A percentile compares a stretch with the other conserved stretches of the same genome.
These are phyloP conservation scores for Ochetophila trinervis DNA, from an alignment of 306 rosid genomes.

Conservation along the genomic window DNA sequence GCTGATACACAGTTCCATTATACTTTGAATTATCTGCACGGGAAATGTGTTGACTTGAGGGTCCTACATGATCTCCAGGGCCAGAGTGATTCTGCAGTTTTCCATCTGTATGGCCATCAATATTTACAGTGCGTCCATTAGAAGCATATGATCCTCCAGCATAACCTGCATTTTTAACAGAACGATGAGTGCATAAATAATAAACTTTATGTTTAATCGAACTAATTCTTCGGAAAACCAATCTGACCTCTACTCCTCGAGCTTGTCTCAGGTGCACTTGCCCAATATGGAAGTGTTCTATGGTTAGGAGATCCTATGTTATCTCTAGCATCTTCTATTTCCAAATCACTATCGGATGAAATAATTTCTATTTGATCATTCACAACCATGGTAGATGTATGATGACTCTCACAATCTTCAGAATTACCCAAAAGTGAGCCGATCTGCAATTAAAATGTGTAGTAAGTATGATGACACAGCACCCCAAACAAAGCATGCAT, in stretches of 20 bases:
- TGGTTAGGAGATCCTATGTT: slow-evolving; percentile 18
- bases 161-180: slow-evolving; percentile 30
- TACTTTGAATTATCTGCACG: slow-evolving; percentile 30
- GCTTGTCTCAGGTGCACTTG: slow-evolving; percentile 29
- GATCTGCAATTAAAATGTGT: slow-evolving; percentile 40
- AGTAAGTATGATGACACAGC: slow-evolving; percentile 21
- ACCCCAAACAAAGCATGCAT: slow-evolving; percentile 11
- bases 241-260: slow-evolving; percentile 47
- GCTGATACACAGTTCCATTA: slow-evolving; percentile 46
- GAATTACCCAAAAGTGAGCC: slow-evolving; percentile 35
- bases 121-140: slow-evolving; percentile 34
- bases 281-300: slow-evolving; percentile 67
- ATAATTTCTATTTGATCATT: slow-evolving; percentile 49
- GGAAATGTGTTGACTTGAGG: slow-evolving; percentile 30
- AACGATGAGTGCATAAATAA: slow-evolving; percentile 24
- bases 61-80: slow-evolving; percentile 37
- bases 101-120: slow-evolving; percentile 34
- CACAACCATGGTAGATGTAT: slow-evolving; percentile 41
- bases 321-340: slow-evolving; percentile 37
- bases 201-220: slow-evolving; percentile 42
- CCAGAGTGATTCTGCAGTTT: slow-evolving; percentile 28
- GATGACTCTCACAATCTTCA: slow-evolving; percentile 27
- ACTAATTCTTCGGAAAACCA: slow-evolving; percentile 10
- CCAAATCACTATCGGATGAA: slow-evolving; percentile 86
- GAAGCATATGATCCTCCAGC: slow-evolving; percentile 45